Evolutionary conservation across 352 stramenopile species (phyloP).

Genomic region (Globisporangium emineosum): DNA sequence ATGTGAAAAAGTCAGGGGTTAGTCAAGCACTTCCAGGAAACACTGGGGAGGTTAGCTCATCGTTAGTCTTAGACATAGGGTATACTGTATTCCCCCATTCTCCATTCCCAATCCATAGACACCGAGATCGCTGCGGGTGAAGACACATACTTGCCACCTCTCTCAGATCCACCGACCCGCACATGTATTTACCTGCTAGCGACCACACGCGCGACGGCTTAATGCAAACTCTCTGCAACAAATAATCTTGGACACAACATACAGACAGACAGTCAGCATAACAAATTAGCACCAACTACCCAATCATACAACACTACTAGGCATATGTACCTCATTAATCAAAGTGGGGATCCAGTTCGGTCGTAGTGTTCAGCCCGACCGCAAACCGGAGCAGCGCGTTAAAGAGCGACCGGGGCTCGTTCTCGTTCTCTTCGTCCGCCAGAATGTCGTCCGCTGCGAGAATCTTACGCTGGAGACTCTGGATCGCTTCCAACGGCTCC

Average conservation of each 20-base stretch:
- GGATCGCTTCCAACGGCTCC: background rate
- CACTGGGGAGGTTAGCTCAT: background rate
- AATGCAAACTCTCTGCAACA: background rate
- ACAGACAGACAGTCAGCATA: background rate
- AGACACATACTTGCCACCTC: background rate
- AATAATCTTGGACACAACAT: background rate
- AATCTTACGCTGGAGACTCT: background rate
- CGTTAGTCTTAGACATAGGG: background rate
- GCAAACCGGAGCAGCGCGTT: constrained; percentile 15
- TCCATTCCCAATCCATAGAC: background rate
- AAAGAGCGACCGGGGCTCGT: background rate
- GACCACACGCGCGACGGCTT: background rate
- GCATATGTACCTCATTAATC: background rate
- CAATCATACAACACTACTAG: background rate
- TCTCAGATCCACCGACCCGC: background rate
- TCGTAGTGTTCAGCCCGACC: constrained; percentile 9
- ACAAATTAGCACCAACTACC: background rate
- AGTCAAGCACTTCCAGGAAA: background rate
- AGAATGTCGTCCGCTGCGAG: constrained; percentile 8
- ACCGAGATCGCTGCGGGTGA: background rate
- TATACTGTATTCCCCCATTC: too few relatives aligned
- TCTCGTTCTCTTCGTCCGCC: constrained; percentile 4
- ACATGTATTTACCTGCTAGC: background rate
- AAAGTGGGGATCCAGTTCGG: constrained; percentile 15
- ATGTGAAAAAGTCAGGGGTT: background rate